A percentile compares a stretch with the other conserved stretches of the same genome.
Evolutionary conservation across 371 early-diverging fungal genomes (phyloP).

Genomic region (Saksenaea oblongispora): DNA sequence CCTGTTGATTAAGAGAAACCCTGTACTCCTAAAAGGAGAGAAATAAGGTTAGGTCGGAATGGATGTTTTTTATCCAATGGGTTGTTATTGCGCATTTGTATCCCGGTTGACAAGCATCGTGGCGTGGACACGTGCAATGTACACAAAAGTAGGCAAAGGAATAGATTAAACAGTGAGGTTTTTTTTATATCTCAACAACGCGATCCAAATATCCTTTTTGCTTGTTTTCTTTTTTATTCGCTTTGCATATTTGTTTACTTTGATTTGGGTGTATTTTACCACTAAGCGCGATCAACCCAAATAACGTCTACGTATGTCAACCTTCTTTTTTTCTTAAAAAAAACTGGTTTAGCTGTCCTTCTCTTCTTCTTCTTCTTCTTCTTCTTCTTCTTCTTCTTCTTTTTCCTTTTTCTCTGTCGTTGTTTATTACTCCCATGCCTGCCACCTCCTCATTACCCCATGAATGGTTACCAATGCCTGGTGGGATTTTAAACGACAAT

Average conservation of each 20-base stretch:
- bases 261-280: not conserved
- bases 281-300: slow-evolving; percentile 6
- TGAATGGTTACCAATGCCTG: slow-evolving; percentile 34
- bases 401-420: not conserved
- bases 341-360: not conserved
- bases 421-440: not conserved
- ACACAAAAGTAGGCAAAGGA: not conserved
- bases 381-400: not conserved
- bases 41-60: not conserved
- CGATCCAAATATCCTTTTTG: not conserved
- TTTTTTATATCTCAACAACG: not conserved
- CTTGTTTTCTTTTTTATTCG: not conserved
- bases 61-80: not conserved
- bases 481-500: slow-evolving; percentile 20
- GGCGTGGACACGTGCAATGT: not conserved
- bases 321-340: slow-evolving; percentile 1
- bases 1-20: not conserved
- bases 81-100: not conserved
- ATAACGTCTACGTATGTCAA: slow-evolving; percentile 2
- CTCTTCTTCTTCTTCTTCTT: not conserved
- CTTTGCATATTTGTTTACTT: not conserved
- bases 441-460: not conserved
- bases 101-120: slow-evolving; percentile 1
- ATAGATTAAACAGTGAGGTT: not conserved
- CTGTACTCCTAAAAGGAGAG: not conserved